phyloP scores from a whole-genome alignment of 495 filamentous ascomycete genomes.

The Collariella sp. region DNA sequence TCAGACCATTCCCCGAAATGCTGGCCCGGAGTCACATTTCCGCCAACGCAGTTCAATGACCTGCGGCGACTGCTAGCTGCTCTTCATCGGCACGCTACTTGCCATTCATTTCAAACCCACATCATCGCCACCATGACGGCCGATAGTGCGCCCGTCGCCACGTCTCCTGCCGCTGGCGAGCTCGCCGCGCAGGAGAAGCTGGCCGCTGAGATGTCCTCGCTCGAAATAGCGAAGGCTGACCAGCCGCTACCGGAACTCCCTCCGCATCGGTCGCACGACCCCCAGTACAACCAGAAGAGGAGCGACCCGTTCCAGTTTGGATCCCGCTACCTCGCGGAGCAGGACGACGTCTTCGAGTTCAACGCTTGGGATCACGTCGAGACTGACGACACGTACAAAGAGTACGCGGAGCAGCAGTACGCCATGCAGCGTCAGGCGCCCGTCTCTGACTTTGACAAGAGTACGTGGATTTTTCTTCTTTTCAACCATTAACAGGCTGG shows the following conservation, averaged over 20 bases:
- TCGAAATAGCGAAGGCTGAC: conserved; percentile 21
- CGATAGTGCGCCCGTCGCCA: conserved; percentile 9
- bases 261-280: conserved; percentile 48
- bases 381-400: conserved; percentile 72
- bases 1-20: conserved; percentile 13
- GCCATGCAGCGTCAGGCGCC: conserved; percentile 70
- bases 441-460: conserved; percentile 79
- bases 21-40: conserved; percentile 17
- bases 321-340: conserved; percentile 69
- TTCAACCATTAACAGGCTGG: not conserved
- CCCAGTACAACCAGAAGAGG: conserved; percentile 61
- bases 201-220: conserved; percentile 22
- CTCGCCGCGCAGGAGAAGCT: conserved; percentile 18
- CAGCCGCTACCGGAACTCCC: conserved; percentile 19
- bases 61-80: conserved; percentile 21
- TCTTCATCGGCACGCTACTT: conserved; percentile 12
- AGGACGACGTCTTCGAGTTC: conserved; percentile 85
- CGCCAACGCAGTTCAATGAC: conserved; percentile 22
- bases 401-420: conserved; percentile 73
- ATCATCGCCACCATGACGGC: conserved; percentile 15
- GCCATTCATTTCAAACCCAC: not conserved
- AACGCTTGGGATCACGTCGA: conserved; percentile 98
- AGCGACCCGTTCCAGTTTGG: conserved; percentile 93
- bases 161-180: not conserved
- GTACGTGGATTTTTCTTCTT: conserved; percentile 32